Conservation (phyloP, 139 green algal genomes). For the Chlamydomonas incerta region DNA sequence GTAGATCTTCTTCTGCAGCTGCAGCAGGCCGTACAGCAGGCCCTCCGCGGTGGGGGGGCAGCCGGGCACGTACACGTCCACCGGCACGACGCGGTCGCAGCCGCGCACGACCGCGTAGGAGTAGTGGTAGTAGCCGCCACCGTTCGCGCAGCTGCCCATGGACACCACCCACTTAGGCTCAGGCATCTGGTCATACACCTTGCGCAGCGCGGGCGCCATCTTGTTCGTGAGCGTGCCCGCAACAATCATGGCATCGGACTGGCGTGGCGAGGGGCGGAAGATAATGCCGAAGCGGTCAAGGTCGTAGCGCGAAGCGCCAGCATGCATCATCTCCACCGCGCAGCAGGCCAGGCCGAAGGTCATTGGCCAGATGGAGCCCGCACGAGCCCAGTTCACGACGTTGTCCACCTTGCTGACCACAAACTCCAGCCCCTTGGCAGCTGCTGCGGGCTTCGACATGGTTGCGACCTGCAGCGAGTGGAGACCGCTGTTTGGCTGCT, state of each 20-base stretch:
- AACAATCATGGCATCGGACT: constrained; percentile 98
- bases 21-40: constrained; percentile 95
- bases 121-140: constrained; percentile 99
- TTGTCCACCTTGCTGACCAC: constrained; percentile 56
- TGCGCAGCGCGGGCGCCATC: constrained; percentile 96
- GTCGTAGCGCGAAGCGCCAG: constrained; percentile 62
- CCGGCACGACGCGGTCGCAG: constrained; percentile 95
- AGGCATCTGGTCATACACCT: constrained; percentile 97
- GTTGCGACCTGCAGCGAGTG: background rate
- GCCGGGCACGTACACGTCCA: constrained; percentile 97
- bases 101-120: constrained; percentile 95
- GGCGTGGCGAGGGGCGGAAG: constrained; percentile 92
- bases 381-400: constrained; percentile 93
- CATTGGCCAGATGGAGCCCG: constrained; percentile 96
- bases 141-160: constrained; percentile 97
- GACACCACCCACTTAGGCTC: constrained; percentile 97
- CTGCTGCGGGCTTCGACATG: constrained; percentile 34
- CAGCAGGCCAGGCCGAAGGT: constrained; percentile 97
- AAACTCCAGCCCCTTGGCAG: constrained; percentile 44
- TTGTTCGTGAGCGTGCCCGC: constrained; percentile 98
- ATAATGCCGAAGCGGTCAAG: constrained; percentile 95
- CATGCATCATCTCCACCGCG: constrained; percentile 98
- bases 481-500: too few relatives aligned
- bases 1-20: constrained; percentile 66
- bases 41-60: constrained; percentile 97